Evolutionary conservation across 495 filamentous ascomycete genomes (phyloP), one percentile per base, ranked within the genome.

Genomic region (Bombardia bombarda): DNA sequence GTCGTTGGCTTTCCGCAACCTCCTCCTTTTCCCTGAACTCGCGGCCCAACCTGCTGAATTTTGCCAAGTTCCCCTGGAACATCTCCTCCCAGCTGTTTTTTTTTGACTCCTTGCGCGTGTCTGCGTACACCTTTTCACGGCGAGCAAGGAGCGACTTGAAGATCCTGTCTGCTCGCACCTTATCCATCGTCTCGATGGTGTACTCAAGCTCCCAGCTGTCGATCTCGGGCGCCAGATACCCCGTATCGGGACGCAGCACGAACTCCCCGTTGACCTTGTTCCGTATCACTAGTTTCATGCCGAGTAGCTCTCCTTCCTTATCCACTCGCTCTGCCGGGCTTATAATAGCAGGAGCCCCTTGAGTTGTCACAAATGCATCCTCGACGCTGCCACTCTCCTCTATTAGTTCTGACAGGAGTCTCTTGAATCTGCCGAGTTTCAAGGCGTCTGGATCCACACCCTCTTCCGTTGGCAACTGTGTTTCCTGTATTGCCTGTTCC

Each of bases 191-290:
- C 33, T 69, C 61, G 23, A 95, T 57, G 19, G 76, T 68, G 61
- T 94, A 95, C 42, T 94, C 80, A 30, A 96, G 63, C 0, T 62
- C 60, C 90, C 92, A 98, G 1, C 64, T 58, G 48, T 90, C 77
- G 2, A 14, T 9, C 10, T 62, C 35, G 0, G 23, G 49, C 32
- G 93, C 57, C 1, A 69, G 35, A 1, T 57, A 38, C n/a, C n/a
- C n/a, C n/a, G n/a, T n/a, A n/a, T n/a, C n/a, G 0, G 87, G 86
- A 2, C 88, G 78, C 1, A 61, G 45, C 7, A 88, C 80, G 40
- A 72, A 66, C 14, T 64, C 38, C 19, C 73, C 79, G 61, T 95
- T 87, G 41, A 95, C 73, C 43, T 72, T 74, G 62, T 87, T 90
- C 43, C 75, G 75, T 43, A 86, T 67, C 0, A 77, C 80, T 23